Percentiles rank a stretch among this genome's conserved stretches.
phyloP scores from a whole-genome alignment of 2,329 filamentous ascomycete species.

The Arthrobotrys pseudoclavata region DNA sequence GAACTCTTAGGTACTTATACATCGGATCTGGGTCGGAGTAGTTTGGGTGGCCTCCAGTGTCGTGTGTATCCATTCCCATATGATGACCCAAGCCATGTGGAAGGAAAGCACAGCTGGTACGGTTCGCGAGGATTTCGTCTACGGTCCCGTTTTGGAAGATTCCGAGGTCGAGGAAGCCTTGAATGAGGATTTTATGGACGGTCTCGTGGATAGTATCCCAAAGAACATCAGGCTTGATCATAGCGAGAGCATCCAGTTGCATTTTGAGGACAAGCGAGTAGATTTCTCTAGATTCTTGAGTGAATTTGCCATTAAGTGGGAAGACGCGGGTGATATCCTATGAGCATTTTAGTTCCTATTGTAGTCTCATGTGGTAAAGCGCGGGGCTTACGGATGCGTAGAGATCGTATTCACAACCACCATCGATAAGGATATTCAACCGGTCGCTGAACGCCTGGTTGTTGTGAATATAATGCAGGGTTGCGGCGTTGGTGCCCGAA shows the following conservation, averaged over 20 bases:
- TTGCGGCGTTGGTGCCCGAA: slow-evolving; percentile 82
- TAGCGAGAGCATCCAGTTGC: slow-evolving; percentile 82
- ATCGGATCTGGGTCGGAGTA: slow-evolving; percentile 83
- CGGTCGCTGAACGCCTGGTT: slow-evolving; percentile 74
- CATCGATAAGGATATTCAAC: slow-evolving; percentile 85
- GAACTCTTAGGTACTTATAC: slow-evolving; percentile 87
- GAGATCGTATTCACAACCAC: slow-evolving; percentile 80
- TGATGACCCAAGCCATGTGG: slow-evolving; percentile 87
- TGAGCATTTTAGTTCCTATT: slow-evolving; percentile 65
- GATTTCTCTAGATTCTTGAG: slow-evolving; percentile 77
- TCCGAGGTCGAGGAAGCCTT: slow-evolving; percentile 80
- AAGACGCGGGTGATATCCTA: slow-evolving; percentile 84
- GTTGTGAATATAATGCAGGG: slow-evolving; percentile 89
- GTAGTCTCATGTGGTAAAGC: neutral
- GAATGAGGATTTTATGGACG: slow-evolving; percentile 85
- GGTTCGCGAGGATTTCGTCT: slow-evolving; percentile 80
- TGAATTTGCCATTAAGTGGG: slow-evolving; percentile 80
- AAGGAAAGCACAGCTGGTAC: slow-evolving; percentile 91
- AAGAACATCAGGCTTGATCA: slow-evolving; percentile 78
- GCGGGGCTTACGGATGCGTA: slow-evolving; percentile 74
- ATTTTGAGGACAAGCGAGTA: slow-evolving; percentile 88
- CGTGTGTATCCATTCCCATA: slow-evolving; percentile 87
- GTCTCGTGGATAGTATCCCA: slow-evolving; percentile 87
- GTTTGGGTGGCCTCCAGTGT: slow-evolving; percentile 81
- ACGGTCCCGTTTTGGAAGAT: slow-evolving; percentile 77